These are phyloP conservation scores for Aspergillus tanneri DNA, from an alignment of 2,329 filamentous ascomycete species.

Conservation along the genomic window DNA sequence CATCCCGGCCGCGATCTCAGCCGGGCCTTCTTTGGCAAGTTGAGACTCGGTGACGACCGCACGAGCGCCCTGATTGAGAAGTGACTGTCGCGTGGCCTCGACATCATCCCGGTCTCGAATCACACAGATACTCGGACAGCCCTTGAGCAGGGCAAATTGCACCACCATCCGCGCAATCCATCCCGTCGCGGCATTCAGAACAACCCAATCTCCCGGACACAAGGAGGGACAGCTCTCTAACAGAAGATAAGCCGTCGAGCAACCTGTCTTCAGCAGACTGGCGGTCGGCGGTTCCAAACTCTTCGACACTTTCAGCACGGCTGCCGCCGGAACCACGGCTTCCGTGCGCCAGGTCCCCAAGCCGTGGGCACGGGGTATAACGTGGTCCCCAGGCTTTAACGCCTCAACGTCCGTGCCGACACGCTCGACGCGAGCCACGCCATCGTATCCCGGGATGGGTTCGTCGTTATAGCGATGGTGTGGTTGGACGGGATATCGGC, in stretches of 20 bases:
- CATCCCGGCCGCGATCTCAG: not conserved
- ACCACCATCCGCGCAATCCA: slow-evolving; percentile 6
- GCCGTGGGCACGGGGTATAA: slow-evolving; percentile 1
- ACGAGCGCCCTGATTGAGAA: not conserved
- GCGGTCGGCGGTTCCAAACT: not conserved
- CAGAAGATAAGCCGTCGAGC: slow-evolving; percentile 1
- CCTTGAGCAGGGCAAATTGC: not conserved
- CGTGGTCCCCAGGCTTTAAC: slow-evolving; percentile 1
- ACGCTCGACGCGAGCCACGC: slow-evolving; percentile 1
- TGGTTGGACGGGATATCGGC: slow-evolving; percentile 3
- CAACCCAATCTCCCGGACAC: not conserved
- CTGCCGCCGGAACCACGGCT: slow-evolving; percentile 1
- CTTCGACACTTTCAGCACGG: slow-evolving; percentile 2
- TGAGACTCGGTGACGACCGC: slow-evolving; percentile 1
- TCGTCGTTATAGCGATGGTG: not conserved
- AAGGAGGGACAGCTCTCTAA: not conserved
- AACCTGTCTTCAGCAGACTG: slow-evolving; percentile 2
- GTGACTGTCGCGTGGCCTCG: not conserved
- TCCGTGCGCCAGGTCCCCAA: slow-evolving; percentile 1
- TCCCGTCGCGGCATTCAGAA: not conserved
- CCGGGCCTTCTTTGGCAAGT: not conserved
- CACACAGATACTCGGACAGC: slow-evolving; percentile 2
- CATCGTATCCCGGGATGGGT: slow-evolving; percentile 1
- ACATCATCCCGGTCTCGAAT: slow-evolving; percentile 4
- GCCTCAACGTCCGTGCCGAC: not conserved